A percentile compares a stretch with the other conserved stretches of the same genome.
These are phyloP conservation scores for Fagus sylvatica DNA, from an alignment of 306 rosid genomes.

Conservation along the genomic window DNA sequence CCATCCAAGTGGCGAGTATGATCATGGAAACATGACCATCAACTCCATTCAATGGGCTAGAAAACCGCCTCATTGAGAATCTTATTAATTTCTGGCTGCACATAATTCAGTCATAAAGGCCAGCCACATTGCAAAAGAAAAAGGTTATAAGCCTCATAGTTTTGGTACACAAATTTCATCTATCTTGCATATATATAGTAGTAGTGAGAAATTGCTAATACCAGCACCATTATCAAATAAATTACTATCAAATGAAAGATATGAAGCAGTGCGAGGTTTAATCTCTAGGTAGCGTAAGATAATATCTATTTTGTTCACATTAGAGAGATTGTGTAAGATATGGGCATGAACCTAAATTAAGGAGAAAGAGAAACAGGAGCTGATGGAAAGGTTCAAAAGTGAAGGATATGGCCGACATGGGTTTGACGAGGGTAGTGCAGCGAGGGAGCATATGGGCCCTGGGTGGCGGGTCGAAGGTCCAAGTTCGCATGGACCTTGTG, in stretches of 20 bases:
- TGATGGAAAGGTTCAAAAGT: conserved; percentile 19
- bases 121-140: not conserved
- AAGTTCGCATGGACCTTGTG: conserved; percentile 44
- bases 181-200: not conserved
- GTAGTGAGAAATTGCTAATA: conserved; percentile 15
- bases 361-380: conserved; percentile 24
- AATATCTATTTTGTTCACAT: not conserved
- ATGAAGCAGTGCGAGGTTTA: conserved; percentile 24
- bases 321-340: conserved; percentile 9
- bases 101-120: not conserved
- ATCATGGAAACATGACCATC: conserved; percentile 20
- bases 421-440: conserved; percentile 25
- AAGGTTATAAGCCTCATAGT: not conserved
- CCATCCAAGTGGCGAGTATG: conserved; percentile 30
- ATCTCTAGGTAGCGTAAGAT: conserved; percentile 27
- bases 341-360: conserved; percentile 7
- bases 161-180: not conserved
- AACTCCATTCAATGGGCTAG: conserved; percentile 31
- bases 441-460: conserved; percentile 61
- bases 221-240: conserved; percentile 1
- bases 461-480: conserved; percentile 30
- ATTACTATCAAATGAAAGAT: not conserved
- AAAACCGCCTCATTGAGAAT: conserved; percentile 27
- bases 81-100: not conserved
- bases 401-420: conserved; percentile 57